Evolutionary conservation across 2,329 filamentous ascomycete genomes (phyloP).

Genomic region (Hawksworthiomyces lignivorus): DNA sequence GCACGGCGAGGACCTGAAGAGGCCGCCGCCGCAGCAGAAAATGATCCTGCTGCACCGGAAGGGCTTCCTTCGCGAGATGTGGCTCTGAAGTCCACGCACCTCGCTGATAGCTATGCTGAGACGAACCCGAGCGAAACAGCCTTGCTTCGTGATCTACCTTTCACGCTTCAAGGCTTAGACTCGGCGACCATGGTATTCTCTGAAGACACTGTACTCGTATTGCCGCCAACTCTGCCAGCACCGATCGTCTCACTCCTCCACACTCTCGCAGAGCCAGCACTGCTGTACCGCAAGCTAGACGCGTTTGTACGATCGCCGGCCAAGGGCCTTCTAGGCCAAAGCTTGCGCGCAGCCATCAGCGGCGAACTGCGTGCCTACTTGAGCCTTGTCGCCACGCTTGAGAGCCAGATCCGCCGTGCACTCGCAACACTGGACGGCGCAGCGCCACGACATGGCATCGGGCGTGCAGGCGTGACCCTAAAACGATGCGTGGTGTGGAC

Average conservation of each 20-base stretch:
- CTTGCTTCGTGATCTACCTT: conserved; percentile 75
- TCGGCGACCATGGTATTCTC: conserved; percentile 76
- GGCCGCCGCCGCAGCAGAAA: conserved; percentile 13
- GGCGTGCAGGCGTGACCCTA: conserved; percentile 83
- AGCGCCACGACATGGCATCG: conserved; percentile 61
- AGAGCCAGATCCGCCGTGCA: conserved; percentile 82
- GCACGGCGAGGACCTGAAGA: conserved; percentile 30
- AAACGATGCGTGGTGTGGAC: conserved; percentile 98
- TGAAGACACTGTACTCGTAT: conserved; percentile 58
- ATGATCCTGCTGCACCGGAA: conserved; percentile 20
- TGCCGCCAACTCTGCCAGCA: conserved; percentile 72
- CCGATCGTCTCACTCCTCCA: conserved; percentile 84
- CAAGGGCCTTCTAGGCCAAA: conserved; percentile 83
- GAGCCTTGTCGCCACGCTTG: conserved; percentile 81
- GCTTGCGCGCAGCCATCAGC: conserved; percentile 77
- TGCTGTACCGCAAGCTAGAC: conserved; percentile 78
- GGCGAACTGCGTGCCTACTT: conserved; percentile 84
- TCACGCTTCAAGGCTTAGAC: conserved; percentile 85
- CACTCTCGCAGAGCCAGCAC: conserved; percentile 81
- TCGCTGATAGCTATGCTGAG: conserved; percentile 49
- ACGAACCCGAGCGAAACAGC: conserved; percentile 57
- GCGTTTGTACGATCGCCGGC: conserved; percentile 75
- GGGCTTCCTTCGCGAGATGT: conserved; percentile 29
- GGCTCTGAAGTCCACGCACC: conserved; percentile 48
- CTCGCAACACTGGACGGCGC: conserved; percentile 64